Base-by-base conservation (phyloP, 495 filamentous ascomycete genomes). In the Neurospora sp. region DNA sequence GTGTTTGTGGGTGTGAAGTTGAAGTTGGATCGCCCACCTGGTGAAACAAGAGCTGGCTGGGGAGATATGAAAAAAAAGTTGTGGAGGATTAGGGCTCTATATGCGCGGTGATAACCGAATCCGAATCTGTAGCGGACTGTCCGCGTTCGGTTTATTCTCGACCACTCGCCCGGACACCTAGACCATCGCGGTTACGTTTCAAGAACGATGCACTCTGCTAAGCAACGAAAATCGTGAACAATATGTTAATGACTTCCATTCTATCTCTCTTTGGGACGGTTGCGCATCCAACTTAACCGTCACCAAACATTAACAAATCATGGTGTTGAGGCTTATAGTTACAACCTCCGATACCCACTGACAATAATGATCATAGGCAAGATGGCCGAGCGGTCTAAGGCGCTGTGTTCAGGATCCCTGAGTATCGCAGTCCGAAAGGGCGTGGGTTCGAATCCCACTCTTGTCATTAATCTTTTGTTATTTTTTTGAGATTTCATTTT, bases 381-480 rank as follows among this genome's bases (percentile, higher is more conserved):
- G 53, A 65, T 65, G 53, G 53, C 53, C 53, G 53, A 65, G 53
- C 53, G 53, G 53, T 65, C 53, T 65, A 65, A 65, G 53, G 53
- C 53, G 53, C 53, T 65, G 53, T 61, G 53, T 61, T 61, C 53
- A 61, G 53, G 53, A 27, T 61, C 2, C 6, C 22, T 61, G 22
- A 61, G 27, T 27, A 61, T 61, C 53, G 53, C 53, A 61, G 76
- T 79, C 77, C 77, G 77, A 79, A 79, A 79, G 77, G 77, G 78
- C 78, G 78, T 79, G 78, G 78, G 78, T 78, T 79, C 78, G 78
- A 79, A 79, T 79, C 78, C 78, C 78, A 79, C 78, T 79, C 78
- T 79, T 76, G 75, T 77, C 73, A 77, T 14, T 35, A 9, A 61
- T 5, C 11, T 70, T 70, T 70, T 44, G 20, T 10, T 1, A 1